Evolutionary conservation across 805 yeast genomes (phyloP).

Genomic region (Lachancea nothofagi): DNA sequence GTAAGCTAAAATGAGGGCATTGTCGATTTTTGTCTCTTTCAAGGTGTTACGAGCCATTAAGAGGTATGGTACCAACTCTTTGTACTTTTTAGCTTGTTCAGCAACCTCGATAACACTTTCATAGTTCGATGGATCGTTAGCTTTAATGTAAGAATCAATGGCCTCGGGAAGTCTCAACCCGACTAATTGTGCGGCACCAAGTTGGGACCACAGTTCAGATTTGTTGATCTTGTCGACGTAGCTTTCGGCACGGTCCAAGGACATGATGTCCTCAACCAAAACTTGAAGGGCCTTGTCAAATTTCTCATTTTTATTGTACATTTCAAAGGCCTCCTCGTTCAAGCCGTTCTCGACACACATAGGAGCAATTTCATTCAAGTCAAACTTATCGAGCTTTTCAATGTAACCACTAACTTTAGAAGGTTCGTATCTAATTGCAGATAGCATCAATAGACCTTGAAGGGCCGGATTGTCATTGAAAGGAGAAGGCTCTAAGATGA

Average conservation of each 20-base stretch:
- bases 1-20: constrained; percentile 81
- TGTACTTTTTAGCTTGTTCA: constrained; percentile 93
- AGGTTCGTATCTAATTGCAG: constrained; percentile 94
- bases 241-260: constrained; percentile 89
- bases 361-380: constrained; percentile 90
- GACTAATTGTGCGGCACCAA: constrained; percentile 93
- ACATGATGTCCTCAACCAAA: constrained; percentile 85
- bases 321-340: constrained; percentile 90
- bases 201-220: constrained; percentile 87
- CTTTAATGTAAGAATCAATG: constrained; percentile 83
- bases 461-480: constrained; percentile 91
- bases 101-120: constrained; percentile 91
- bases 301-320: constrained; percentile 78
- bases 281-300: constrained; percentile 80
- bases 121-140: constrained; percentile 85
- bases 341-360: constrained; percentile 84
- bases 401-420: constrained; percentile 76
- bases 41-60: constrained; percentile 86
- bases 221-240: constrained; percentile 86
- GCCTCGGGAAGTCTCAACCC: constrained; percentile 91
- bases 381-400: constrained; percentile 85
- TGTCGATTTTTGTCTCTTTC: constrained; percentile 90
- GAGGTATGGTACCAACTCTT: constrained; percentile 81
- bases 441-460: constrained; percentile 86
- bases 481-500: constrained; percentile 94